phyloP scores from a whole-genome alignment of 1,139 yeast species.

The Sugiyamaella sp. region DNA sequence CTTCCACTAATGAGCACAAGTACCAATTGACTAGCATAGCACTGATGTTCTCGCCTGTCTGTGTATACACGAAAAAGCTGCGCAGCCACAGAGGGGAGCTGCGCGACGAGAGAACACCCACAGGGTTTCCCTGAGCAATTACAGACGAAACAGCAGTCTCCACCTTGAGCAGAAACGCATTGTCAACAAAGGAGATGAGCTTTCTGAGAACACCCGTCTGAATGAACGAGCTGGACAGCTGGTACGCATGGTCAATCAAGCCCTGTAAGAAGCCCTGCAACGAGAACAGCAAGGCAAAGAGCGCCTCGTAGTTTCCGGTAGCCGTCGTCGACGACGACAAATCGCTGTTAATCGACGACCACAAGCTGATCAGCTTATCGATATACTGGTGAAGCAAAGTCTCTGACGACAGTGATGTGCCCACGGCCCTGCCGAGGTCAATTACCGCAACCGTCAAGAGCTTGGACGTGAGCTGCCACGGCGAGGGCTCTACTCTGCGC shows the following conservation, averaged over 20 bases:
- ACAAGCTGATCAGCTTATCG: conserved; percentile 41
- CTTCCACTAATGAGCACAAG: conserved; percentile 33
- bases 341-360: conserved; percentile 27
- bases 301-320: conserved; percentile 39
- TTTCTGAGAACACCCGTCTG: conserved; percentile 24
- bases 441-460: conserved; percentile 45
- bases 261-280: conserved; percentile 45
- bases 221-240: conserved; percentile 23
- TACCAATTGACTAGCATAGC: conserved; percentile 37
- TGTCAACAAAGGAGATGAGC: conserved; percentile 32
- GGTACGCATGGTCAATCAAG: conserved; percentile 23
- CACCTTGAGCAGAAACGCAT: conserved; percentile 41
- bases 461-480: conserved; percentile 51
- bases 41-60: conserved; percentile 33
- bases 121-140: conserved; percentile 6
- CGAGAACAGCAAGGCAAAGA: conserved; percentile 44
- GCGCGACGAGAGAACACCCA: background rate
- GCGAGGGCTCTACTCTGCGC: conserved; percentile 49
- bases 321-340: conserved; percentile 3
- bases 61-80: conserved; percentile 29
- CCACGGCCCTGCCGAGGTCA: conserved; percentile 34
- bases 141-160: conserved; percentile 40
- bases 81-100: conserved; percentile 30
- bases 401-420: conserved; percentile 36
- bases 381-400: conserved; percentile 48